These are phyloP conservation scores for Adansonia gregorii DNA, from an alignment of 441 rosid species.

Conservation along the genomic window DNA sequence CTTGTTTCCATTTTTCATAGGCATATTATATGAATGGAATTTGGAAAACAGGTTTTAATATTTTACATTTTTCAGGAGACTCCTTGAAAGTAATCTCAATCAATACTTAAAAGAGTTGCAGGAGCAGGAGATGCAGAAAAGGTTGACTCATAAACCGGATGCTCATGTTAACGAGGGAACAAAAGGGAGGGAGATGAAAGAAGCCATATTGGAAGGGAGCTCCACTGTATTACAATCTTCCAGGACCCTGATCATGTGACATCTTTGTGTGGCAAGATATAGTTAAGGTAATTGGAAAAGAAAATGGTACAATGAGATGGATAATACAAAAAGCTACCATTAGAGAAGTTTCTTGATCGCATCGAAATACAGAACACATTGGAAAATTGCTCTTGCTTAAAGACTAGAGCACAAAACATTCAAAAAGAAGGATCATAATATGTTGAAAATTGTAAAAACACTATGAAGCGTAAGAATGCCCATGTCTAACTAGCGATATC, in stretches of 20 bases:
- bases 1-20: not conserved
- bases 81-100: too few relatives aligned
- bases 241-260: not conserved
- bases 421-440: not conserved
- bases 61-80: not conserved
- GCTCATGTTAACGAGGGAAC: not conserved
- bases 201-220: not conserved
- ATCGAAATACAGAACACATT: not conserved
- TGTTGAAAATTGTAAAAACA: not conserved
- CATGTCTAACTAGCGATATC: not conserved
- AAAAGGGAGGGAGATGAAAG: not conserved
- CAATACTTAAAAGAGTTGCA: not conserved
- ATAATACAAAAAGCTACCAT: not conserved
- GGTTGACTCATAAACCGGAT: not conserved
- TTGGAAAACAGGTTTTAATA: not conserved
- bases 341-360: not conserved
- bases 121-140: not conserved
- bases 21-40: not conserved
- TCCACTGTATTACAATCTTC: not conserved
- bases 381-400: not conserved
- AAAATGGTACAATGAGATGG: not conserved
- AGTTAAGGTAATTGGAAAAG: not conserved
- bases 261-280: not conserved
- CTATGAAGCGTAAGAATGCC: not conserved
- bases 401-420: not conserved